Percentiles rank a stretch among this genome's conserved stretches.
Evolutionary conservation across 2,329 filamentous ascomycete species (phyloP).

Genomic region (Colletotrichum orchidophilum): DNA sequence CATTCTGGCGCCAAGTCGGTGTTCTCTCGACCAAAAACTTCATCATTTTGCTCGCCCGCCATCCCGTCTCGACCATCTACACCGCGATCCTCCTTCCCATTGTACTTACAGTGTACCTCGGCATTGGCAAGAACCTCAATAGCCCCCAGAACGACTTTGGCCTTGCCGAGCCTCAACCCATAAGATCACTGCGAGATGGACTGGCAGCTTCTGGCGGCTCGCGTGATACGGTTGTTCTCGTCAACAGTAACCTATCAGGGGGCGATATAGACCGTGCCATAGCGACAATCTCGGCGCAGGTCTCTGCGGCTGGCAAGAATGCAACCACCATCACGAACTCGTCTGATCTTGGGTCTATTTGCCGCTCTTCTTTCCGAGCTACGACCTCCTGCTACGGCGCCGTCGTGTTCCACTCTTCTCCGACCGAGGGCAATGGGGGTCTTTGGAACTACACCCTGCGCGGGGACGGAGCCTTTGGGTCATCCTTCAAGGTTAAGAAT

Average conservation of each 20-base stretch:
- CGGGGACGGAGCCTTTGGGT: conserved; percentile 67
- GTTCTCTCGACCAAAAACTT: conserved; percentile 71
- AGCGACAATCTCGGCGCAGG: conserved; percentile 57
- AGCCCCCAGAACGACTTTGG: conserved; percentile 80
- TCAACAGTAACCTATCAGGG: conserved; percentile 76
- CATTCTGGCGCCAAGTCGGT: conserved; percentile 59
- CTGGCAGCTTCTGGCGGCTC: conserved; percentile 8
- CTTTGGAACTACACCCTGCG: conserved; percentile 80
- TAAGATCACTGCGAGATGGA: conserved; percentile 64
- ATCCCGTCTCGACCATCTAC: conserved; percentile 59
- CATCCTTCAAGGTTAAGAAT: conserved; percentile 63
- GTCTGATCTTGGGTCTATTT: conserved; percentile 52
- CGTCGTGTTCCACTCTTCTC: conserved; percentile 76
- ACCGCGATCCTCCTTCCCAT: conserved; percentile 70
- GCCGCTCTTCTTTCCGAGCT: conserved; percentile 68
- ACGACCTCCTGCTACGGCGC: conserved; percentile 79
- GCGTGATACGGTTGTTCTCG: conserved; percentile 77
- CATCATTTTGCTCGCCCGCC: conserved; percentile 63
- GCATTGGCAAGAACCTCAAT: conserved; percentile 83
- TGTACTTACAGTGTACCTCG: conserved; percentile 66
- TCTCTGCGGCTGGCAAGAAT: conserved; percentile 39
- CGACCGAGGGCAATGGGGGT: conserved; percentile 55
- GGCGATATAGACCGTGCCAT: conserved; percentile 82
- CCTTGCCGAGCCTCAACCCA: conserved; percentile 67
- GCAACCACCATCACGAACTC: conserved; percentile 38